These are phyloP conservation scores for Exophiala mesophila DNA, from an alignment of 2,329 filamentous ascomycete species.

Conservation along the genomic window DNA sequence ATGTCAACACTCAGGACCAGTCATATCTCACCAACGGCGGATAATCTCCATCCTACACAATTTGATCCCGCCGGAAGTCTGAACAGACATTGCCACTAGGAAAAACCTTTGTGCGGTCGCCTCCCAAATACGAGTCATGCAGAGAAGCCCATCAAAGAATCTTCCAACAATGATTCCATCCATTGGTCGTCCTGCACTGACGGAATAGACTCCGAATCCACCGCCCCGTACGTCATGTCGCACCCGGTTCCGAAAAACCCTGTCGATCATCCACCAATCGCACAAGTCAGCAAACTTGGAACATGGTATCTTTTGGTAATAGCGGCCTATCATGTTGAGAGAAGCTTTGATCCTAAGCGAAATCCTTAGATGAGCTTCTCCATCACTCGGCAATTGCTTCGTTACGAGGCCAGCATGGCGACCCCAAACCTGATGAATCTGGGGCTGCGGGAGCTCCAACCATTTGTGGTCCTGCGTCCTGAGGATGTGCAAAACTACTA, in stretches of 20 bases:
- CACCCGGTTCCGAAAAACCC: slow-evolving; percentile 2
- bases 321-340: no score
- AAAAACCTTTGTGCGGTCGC: neutral
- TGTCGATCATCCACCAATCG: neutral
- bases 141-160: no score
- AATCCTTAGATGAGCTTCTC: neutral
- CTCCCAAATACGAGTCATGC: neutral
- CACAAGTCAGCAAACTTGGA: no score
- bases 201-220: neutral
- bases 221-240: slow-evolving; percentile 3
- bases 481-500: neutral
- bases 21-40: no score
- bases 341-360: neutral
- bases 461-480: neutral
- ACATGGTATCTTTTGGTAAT: no score
- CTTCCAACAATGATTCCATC: no score
- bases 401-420: no score
- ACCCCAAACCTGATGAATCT: neutral
- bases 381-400: no score
- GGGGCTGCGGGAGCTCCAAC: neutral
- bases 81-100: neutral
- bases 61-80: no score
- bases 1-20: no score
- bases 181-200: neutral
- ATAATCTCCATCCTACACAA: no score